phyloP scores from a whole-genome alignment of 768 basidiomycete genomes.

The Hortiboletus flavorubellus region DNA sequence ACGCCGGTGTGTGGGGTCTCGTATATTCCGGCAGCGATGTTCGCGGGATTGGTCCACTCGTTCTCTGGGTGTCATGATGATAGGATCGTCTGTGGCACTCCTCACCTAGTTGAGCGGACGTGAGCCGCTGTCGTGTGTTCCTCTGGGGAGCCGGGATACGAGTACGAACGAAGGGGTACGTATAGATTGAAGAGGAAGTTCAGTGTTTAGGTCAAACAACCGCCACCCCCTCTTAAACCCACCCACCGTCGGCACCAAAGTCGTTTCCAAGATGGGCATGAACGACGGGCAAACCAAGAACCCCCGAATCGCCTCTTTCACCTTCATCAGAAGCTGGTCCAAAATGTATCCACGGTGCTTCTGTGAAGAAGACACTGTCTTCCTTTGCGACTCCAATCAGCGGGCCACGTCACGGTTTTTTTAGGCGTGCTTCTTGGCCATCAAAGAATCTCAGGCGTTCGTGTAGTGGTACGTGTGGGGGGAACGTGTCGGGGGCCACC shows the following conservation, averaged over 20 bases:
- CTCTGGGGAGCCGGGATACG: background rate
- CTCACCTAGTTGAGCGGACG: background rate
- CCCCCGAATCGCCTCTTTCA: background rate
- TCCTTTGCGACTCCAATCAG: background rate
- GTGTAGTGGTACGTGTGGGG: background rate
- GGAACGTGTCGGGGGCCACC: background rate
- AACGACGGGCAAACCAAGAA: background rate
- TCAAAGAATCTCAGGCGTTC: background rate
- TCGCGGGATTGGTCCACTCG: conserved; percentile 37
- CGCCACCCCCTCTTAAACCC: background rate
- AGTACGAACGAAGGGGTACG: background rate
- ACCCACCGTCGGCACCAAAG: background rate
- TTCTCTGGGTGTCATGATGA: conserved; percentile 47
- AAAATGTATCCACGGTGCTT: background rate
- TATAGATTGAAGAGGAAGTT: background rate
- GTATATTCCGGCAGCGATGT: conserved; percentile 39
- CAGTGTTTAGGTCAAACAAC: background rate
- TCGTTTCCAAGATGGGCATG: background rate
- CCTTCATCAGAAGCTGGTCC: background rate
- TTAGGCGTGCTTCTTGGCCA: background rate
- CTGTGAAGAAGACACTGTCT: background rate
- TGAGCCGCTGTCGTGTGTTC: background rate
- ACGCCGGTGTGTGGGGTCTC: conserved; percentile 43
- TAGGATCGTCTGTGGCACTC: conserved; percentile 40
- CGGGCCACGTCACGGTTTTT: background rate